phyloP scores from a whole-genome alignment of 2,329 filamentous ascomycete genomes.

The Davidsoniella eucalypti region DNA sequence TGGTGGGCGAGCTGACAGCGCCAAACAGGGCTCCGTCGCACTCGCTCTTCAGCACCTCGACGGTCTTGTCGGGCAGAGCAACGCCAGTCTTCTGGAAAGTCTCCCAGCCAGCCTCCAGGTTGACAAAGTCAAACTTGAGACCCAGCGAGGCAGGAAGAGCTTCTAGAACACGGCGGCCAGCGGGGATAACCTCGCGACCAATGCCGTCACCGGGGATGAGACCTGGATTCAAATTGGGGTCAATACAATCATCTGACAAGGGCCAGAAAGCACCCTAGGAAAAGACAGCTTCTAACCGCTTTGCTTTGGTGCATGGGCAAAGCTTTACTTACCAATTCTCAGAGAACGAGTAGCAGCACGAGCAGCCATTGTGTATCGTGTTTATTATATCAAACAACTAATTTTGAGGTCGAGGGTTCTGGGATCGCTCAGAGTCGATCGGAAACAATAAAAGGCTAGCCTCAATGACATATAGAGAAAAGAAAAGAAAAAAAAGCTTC shows the following conservation, averaged over 20 bases:
- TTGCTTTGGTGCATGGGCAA: too few relatives aligned
- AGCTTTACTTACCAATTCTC: slow-evolving; percentile 42
- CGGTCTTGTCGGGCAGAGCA: slow-evolving; percentile 78
- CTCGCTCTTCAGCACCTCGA: slow-evolving; percentile 73
- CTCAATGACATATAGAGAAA: background rate
- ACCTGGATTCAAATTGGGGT: slow-evolving; percentile 32
- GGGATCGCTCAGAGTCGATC: background rate
- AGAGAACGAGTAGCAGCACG: slow-evolving; percentile 31
- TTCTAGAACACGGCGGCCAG: slow-evolving; percentile 81
- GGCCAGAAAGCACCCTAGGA: too few relatives aligned
- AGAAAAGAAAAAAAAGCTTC: slow-evolving; percentile 1
- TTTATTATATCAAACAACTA: background rate
- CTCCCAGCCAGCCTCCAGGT: slow-evolving; percentile 85
- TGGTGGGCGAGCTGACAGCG: slow-evolving; percentile 77
- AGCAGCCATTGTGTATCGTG: slow-evolving; percentile 35
- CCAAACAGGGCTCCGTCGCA: slow-evolving; percentile 95
- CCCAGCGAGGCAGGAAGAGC: slow-evolving; percentile 79
- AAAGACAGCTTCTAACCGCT: background rate
- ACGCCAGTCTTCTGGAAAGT: slow-evolving; percentile 80
- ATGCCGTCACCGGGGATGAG: slow-evolving; percentile 97
- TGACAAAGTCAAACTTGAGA: slow-evolving; percentile 84
- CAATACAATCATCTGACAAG: background rate
- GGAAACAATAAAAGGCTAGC: background rate
- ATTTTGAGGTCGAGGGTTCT: background rate
- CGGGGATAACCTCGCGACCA: slow-evolving; percentile 93